Conservation (phyloP, 2,329 filamentous ascomycete genomes). For the Rhinocladiella similis region DNA sequence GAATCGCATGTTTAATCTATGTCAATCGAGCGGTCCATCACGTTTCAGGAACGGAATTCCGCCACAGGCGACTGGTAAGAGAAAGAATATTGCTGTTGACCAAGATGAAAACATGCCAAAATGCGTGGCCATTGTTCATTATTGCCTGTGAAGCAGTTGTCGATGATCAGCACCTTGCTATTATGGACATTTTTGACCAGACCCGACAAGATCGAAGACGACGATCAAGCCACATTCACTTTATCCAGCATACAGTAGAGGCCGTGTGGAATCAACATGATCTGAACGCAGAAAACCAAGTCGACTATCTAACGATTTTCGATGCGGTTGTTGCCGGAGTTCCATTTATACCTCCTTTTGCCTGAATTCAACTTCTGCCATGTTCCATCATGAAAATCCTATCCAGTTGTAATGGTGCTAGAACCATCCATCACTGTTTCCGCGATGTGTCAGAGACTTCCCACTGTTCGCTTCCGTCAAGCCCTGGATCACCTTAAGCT, state of each 20-base stretch:
- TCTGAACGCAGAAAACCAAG: constrained; percentile 18
- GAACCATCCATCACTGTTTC: constrained; percentile 21
- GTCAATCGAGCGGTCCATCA: constrained; percentile 19
- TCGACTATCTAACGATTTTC: constrained; percentile 22
- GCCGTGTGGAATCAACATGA: constrained; percentile 22
- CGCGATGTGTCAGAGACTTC: constrained; percentile 31
- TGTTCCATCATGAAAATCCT: constrained; percentile 9
- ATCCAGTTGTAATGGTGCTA: constrained; percentile 10
- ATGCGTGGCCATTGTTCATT: constrained; percentile 25
- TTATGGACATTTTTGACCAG: constrained; percentile 19
- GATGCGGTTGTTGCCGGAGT: constrained; percentile 19
- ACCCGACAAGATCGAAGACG: constrained; percentile 19
- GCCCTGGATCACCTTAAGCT: constrained; percentile 30
- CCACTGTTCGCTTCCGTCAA: constrained; percentile 30
- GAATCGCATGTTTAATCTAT: constrained; percentile 22
- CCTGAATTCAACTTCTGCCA: constrained; percentile 11
- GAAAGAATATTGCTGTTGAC: constrained; percentile 23
- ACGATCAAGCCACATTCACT: constrained; percentile 22
- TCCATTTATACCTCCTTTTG: constrained; percentile 23
- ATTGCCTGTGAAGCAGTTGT: constrained; percentile 22
- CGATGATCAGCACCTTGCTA: constrained; percentile 20
- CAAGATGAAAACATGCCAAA: constrained; percentile 23
- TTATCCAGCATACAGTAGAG: constrained; percentile 23
- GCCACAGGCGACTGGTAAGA: constrained; percentile 19
- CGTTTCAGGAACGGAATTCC: constrained; percentile 19